Percentiles rank a stretch among this genome's conserved stretches.
phyloP scores from a whole-genome alignment of 2,329 filamentous ascomycete species.

The Volutella citrinella region DNA sequence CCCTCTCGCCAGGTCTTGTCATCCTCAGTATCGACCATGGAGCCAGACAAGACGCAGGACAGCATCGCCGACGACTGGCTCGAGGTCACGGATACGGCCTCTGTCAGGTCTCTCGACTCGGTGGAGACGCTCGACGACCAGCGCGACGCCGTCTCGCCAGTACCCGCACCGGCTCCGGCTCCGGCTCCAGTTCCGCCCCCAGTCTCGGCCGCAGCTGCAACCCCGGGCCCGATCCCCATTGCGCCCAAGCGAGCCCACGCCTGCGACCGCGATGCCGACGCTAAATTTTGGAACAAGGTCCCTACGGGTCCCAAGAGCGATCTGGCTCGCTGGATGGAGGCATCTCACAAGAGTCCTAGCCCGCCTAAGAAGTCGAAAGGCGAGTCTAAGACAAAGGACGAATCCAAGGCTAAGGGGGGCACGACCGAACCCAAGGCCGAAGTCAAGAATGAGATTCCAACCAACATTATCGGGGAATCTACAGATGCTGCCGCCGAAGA shows the following conservation, averaged over 20 bases:
- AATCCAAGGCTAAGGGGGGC: too few species aligned
- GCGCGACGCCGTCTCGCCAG: slow-evolving; percentile 4
- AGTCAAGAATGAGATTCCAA: too few species aligned
- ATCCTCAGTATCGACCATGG: slow-evolving; percentile 4
- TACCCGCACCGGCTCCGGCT: slow-evolving; percentile 4
- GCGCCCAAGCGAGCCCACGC: background rate
- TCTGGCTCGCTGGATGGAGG: too few species aligned
- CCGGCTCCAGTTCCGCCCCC: background rate
- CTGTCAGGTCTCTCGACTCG: slow-evolving; percentile 19
- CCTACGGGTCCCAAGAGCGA: slow-evolving; percentile 5
- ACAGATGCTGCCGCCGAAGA: too few species aligned
- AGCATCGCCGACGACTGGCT: slow-evolving; percentile 21
- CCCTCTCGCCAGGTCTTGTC: too few species aligned
- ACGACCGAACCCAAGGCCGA: too few species aligned
- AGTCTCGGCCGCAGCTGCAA: background rate
- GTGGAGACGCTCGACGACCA: slow-evolving; percentile 9
- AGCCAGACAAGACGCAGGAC: slow-evolving; percentile 4
- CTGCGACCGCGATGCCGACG: background rate
- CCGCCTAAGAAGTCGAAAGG: too few species aligned
- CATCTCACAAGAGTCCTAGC: too few species aligned
- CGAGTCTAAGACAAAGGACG: too few species aligned
- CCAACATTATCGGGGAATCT: too few species aligned
- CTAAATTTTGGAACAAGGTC: background rate
- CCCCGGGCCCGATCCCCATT: background rate
- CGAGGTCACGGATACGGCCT: slow-evolving; percentile 16